Conservation (phyloP, 2,329 filamentous ascomycete genomes). For the Aspergillus alliaceus region DNA sequence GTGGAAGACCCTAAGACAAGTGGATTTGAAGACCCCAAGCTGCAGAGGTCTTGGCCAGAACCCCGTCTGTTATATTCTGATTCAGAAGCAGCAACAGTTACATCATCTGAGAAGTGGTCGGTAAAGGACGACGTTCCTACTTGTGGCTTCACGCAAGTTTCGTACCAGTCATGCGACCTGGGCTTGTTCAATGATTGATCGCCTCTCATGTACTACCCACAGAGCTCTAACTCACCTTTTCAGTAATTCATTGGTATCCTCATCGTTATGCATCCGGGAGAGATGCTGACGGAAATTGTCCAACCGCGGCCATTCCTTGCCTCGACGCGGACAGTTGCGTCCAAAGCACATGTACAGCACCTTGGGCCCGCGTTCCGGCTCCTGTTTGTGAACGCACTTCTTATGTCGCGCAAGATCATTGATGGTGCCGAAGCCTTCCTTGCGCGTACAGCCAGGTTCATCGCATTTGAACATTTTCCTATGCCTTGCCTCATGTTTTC, state of each 20-base stretch:
- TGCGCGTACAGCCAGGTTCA: slow-evolving; percentile 56
- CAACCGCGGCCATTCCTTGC: slow-evolving; percentile 74
- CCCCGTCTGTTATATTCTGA: slow-evolving; percentile 2
- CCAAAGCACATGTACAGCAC: slow-evolving; percentile 62
- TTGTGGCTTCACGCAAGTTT: slow-evolving; percentile 22
- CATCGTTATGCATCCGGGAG: slow-evolving; percentile 61
- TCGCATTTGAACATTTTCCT: slow-evolving; percentile 66
- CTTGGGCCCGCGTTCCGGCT: slow-evolving; percentile 45
- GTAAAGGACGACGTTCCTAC: slow-evolving; percentile 16
- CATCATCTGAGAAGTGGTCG: slow-evolving; percentile 10
- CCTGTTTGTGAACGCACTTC: slow-evolving; percentile 65
- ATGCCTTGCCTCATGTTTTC: slow-evolving; percentile 75
- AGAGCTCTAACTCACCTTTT: slow-evolving; percentile 41
- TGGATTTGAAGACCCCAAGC: slow-evolving; percentile 2
- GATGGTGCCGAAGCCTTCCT: slow-evolving; percentile 70
- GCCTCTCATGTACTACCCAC: background rate
- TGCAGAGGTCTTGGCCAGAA: slow-evolving; percentile 2
- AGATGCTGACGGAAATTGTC: slow-evolving; percentile 89
- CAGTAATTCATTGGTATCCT: slow-evolving; percentile 47
- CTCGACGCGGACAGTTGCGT: slow-evolving; percentile 56
- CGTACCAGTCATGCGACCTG: slow-evolving; percentile 39
- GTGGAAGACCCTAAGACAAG: slow-evolving; percentile 4
- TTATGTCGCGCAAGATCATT: slow-evolving; percentile 83
- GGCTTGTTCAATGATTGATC: background rate
- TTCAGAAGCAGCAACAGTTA: slow-evolving; percentile 5